Evolutionary conservation across 495 filamentous ascomycete species (phyloP).

Genomic region (Tuber microsphaerosporum): DNA sequence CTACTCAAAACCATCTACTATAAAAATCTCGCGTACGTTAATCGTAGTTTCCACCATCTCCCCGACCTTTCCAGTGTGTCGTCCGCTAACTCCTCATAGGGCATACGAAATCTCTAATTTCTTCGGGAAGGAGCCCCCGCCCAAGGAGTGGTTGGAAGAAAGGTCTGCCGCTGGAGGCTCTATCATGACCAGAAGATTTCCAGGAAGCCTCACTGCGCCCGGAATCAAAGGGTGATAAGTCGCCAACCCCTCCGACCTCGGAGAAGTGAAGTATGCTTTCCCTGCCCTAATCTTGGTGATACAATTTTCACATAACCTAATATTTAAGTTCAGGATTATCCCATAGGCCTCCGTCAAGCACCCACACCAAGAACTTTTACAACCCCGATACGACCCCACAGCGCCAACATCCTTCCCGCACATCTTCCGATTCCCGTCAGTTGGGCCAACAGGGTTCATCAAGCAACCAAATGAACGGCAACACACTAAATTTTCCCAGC

Average conservation of each 20-base stretch:
- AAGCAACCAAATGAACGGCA: constrained; percentile 34
- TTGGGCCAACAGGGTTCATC: constrained; percentile 25
- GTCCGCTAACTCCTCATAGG: constrained; percentile 37
- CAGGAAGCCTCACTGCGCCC: constrained; percentile 42
- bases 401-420: constrained; percentile 40
- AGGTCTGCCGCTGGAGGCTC: constrained; percentile 67
- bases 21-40: constrained; percentile 60
- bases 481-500: constrained; percentile 30
- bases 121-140: constrained; percentile 66
- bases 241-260: constrained; percentile 48
- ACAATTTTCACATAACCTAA: constrained; percentile 26
- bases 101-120: constrained; percentile 72
- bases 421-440: constrained; percentile 30
- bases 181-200: constrained; percentile 70
- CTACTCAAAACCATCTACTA: constrained; percentile 74
- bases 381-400: constrained; percentile 56
- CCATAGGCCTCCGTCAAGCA: constrained; percentile 66
- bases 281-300: constrained; percentile 9
- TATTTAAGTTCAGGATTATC: constrained; percentile 42
- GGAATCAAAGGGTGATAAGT: constrained; percentile 34
- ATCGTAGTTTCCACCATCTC: constrained; percentile 3
- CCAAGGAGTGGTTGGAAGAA: constrained; percentile 72
- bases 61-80: not conserved
- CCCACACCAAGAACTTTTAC: constrained; percentile 71
- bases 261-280: constrained; percentile 40